Conservation (phyloP, 2,329 filamentous ascomycete species). For the Paramyrothecium sp. region DNA sequence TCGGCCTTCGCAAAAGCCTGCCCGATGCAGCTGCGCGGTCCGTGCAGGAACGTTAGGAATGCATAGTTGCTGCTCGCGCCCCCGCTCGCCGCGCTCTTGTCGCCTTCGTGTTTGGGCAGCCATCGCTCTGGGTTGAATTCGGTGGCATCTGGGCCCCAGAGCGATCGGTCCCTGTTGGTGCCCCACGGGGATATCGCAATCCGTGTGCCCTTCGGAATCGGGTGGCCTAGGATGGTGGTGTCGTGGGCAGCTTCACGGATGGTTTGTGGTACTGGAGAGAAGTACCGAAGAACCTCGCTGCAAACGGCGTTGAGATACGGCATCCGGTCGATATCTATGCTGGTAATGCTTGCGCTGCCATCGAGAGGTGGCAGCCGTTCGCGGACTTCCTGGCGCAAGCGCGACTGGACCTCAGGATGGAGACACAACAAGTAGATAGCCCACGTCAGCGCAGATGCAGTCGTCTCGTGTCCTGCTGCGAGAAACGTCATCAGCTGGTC, state of each 20-base stretch:
- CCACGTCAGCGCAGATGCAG: slow-evolving; percentile 74
- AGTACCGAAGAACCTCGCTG: slow-evolving; percentile 73
- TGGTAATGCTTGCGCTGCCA: slow-evolving; percentile 31
- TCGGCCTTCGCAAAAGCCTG: slow-evolving; percentile 78
- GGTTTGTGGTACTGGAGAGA: slow-evolving; percentile 69
- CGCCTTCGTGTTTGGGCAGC: slow-evolving; percentile 46
- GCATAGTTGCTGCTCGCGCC: slow-evolving; percentile 75
- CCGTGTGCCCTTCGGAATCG: slow-evolving; percentile 68
- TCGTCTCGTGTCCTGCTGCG: slow-evolving; percentile 79
- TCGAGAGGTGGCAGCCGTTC: slow-evolving; percentile 52
- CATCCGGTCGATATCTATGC: slow-evolving; percentile 64
- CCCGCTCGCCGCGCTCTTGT: slow-evolving; percentile 56
- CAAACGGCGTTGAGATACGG: slow-evolving; percentile 80
- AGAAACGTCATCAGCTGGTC: slow-evolving; percentile 92
- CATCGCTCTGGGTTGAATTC: slow-evolving; percentile 80
- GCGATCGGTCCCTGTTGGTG: slow-evolving; percentile 63
- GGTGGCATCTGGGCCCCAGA: slow-evolving; percentile 76
- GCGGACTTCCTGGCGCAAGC: slow-evolving; percentile 68
- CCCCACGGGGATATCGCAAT: slow-evolving; percentile 65
- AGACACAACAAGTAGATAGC: slow-evolving; percentile 67
- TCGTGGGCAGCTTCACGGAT: slow-evolving; percentile 63
- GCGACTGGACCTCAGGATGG: slow-evolving; percentile 62
- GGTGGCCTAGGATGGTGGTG: slow-evolving; percentile 63
- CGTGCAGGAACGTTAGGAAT: slow-evolving; percentile 81
- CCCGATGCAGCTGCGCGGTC: slow-evolving; percentile 83